Evolutionary conservation across 495 filamentous ascomycete species (phyloP), one percentile per base, ranked within the genome.

Genomic region (Neurospora africana): DNA sequence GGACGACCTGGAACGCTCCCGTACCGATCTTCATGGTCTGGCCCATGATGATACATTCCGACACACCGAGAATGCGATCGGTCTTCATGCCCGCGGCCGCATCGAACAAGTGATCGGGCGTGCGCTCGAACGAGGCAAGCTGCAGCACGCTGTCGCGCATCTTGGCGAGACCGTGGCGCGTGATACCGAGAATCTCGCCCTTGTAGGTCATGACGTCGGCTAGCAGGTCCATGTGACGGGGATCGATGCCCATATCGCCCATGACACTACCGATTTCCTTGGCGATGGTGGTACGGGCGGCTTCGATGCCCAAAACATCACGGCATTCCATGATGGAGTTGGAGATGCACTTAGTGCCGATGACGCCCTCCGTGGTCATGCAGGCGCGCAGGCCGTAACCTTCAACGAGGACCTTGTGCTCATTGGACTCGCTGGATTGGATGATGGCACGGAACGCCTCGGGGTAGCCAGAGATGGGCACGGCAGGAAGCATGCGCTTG

Each of bases 141-240:
- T 98, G 96, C 68, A 99, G 82, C 44, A 98, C 95, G 33, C 88
- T 91, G 80, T 99, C 96, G 69, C 95, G 87, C 94, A 97, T 99
- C 86, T 99, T 99, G 68, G 93, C 90, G 47, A 99, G 86, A 69
- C 95, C 95, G 81, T 98, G 98, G 33, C 95, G 91, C 10, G 95
- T 99, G 78, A 99, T 99, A 41, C 95, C 95, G n/a, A 97, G 87
- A 0, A 98, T 92, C 74, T 98, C 95, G 68, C 95, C 95, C 82
- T 97, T 97, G 86, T 95, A 98, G 7, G 95, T 99, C 95, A 99
- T 99, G 41, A 98, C 93, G 72, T 99, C 96, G n/a, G 95, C 95
- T 19, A 99, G 87, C 9, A 99, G 88, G 79, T 98, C 92, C 94
- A 99, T 98, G 86, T 99, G 95, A 39, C 96, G 91, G 36, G 95